phyloP scores from a whole-genome alignment of 371 early-diverging fungal genomes.

The Syncephalastrum contaminatum region DNA sequence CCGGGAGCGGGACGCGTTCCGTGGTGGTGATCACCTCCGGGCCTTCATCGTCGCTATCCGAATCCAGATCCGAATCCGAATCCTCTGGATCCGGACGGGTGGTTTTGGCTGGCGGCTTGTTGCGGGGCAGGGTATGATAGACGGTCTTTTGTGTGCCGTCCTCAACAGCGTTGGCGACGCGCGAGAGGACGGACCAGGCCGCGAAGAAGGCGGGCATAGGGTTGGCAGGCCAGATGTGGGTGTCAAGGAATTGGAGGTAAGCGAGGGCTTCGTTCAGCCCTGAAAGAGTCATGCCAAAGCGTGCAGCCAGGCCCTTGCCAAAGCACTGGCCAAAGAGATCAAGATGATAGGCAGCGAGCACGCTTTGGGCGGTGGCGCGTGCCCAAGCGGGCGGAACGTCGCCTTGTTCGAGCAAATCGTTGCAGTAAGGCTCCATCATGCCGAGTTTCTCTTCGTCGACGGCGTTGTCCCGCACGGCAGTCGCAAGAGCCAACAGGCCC shows the following conservation, averaged over 20 bases:
- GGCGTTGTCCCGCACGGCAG: constrained; percentile 24
- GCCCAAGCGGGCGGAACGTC: constrained; percentile 23
- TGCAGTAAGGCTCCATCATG: constrained; percentile 44
- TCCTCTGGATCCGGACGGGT: constrained; percentile 7
- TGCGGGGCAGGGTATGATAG: constrained; percentile 16
- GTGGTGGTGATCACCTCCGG: background rate
- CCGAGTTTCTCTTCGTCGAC: constrained; percentile 26
- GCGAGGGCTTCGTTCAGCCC: constrained; percentile 38
- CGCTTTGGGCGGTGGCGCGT: constrained; percentile 30
- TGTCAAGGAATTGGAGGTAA: constrained; percentile 21
- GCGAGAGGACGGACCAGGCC: constrained; percentile 32
- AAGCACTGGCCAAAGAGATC: constrained; percentile 35
- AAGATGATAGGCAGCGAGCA: constrained; percentile 41
- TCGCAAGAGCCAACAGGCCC: constrained; percentile 30
- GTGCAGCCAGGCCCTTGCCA: constrained; percentile 42
- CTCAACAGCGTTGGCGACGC: constrained; percentile 30
- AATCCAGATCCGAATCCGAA: background rate
- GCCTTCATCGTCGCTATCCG: constrained; percentile 11
- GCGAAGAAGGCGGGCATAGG: constrained; percentile 47
- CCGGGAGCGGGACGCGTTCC: constrained; percentile 19
- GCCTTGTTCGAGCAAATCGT: constrained; percentile 24
- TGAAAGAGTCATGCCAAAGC: constrained; percentile 26
- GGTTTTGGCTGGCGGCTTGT: too few relatives aligned
- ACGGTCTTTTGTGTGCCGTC: constrained; percentile 28
- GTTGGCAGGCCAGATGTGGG: constrained; percentile 26